These are phyloP conservation scores for Teratosphaeria nubilosa DNA, from an alignment of 2,329 filamentous ascomycete genomes.

Conservation along the genomic window DNA sequence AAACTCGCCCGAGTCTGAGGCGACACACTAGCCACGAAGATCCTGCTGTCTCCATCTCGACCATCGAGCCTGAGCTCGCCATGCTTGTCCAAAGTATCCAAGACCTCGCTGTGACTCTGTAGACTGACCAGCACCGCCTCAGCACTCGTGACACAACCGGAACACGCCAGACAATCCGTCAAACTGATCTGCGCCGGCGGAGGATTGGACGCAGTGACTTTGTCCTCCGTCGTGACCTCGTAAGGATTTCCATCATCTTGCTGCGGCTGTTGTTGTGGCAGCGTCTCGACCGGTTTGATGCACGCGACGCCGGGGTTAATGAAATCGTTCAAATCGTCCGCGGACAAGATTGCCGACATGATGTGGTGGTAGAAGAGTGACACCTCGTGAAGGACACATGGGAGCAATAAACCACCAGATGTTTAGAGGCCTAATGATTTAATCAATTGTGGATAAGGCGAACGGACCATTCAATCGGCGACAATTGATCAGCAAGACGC, in stretches of 20 bases:
- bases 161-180: slow-evolving; percentile 94
- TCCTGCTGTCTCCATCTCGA: slow-evolving; percentile 44
- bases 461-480: not conserved
- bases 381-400: slow-evolving; percentile 23
- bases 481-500: not conserved
- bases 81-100: slow-evolving; percentile 64
- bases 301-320: slow-evolving; percentile 95
- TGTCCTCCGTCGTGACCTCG: slow-evolving; percentile 91
- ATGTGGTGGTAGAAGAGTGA: not conserved
- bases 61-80: slow-evolving; percentile 2
- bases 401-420: slow-evolving; percentile 1
- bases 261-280: slow-evolving; percentile 54
- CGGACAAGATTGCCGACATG: slow-evolving; percentile 96
- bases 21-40: slow-evolving; percentile 88
- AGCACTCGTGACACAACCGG: slow-evolving; percentile 92
- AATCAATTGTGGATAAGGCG: not conserved
- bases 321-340: slow-evolving; percentile 97
- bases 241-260: slow-evolving; percentile 42
- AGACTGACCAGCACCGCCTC: slow-evolving; percentile 94
- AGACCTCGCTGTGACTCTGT: slow-evolving; percentile 86
- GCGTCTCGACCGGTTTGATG: slow-evolving; percentile 92
- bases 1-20: slow-evolving; percentile 84
- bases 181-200: slow-evolving; percentile 84
- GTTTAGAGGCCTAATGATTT: not conserved
- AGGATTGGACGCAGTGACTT: slow-evolving; percentile 42